These are phyloP conservation scores for Coemansia sp. DNA, from an alignment of 192 early-diverging fungal species.

Conservation along the genomic window DNA sequence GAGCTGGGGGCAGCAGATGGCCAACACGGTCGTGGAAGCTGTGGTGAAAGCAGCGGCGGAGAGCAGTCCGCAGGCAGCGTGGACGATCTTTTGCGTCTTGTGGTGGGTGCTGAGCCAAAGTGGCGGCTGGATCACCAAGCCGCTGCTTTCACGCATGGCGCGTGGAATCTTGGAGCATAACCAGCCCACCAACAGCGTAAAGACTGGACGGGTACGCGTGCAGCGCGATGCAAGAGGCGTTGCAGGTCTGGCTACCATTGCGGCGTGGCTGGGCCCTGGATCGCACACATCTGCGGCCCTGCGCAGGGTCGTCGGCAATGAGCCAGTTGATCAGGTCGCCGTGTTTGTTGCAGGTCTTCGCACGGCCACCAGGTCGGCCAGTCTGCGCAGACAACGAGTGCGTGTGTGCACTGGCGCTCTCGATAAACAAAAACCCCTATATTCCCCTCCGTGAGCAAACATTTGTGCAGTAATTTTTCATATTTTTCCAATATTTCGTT, in stretches of 20 bases:
- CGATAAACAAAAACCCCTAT: constrained; percentile 26
- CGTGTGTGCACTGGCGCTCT: constrained; percentile 15
- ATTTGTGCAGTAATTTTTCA: constrained; percentile 6
- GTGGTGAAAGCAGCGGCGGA: constrained; percentile 42
- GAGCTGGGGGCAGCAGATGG: constrained; percentile 55
- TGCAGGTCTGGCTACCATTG: constrained; percentile 31
- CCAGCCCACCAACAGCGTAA: neutral
- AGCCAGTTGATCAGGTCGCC: constrained; percentile 41
- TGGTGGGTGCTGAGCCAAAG: constrained; percentile 52
- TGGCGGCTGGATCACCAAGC: constrained; percentile 54
- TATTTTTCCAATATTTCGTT: constrained; percentile 7
- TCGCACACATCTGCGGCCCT: constrained; percentile 38
- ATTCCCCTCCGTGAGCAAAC: neutral
- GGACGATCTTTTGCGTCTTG: constrained; percentile 55
- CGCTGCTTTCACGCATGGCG: constrained; percentile 50
- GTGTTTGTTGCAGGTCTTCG: constrained; percentile 31
- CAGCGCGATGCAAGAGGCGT: constrained; percentile 11
- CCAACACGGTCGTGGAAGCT: constrained; percentile 35
- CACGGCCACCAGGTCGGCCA: constrained; percentile 14
- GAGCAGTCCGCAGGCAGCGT: constrained; percentile 46
- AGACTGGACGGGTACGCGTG: neutral
- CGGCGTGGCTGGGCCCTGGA: constrained; percentile 40
- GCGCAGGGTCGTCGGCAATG: constrained; percentile 42
- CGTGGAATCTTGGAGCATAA: constrained; percentile 50
- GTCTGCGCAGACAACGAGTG: constrained; percentile 22